These are phyloP conservation scores for Ceratopteris richardii DNA, from an alignment of 75 land plant species.

Conservation along the genomic window DNA sequence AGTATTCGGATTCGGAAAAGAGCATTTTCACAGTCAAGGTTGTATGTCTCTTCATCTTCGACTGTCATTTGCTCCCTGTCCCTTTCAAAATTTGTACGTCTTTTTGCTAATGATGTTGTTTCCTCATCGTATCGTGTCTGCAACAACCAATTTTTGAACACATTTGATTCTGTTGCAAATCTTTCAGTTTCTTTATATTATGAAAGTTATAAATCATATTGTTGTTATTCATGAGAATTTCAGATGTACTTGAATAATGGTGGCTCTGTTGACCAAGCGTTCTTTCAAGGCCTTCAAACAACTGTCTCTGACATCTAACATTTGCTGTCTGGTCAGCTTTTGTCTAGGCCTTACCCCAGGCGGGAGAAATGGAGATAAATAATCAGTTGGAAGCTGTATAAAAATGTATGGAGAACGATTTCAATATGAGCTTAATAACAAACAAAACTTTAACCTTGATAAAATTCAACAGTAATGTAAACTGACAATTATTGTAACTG, in stretches of 20 bases:
- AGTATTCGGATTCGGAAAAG: constrained; percentile 26
- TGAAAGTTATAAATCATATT: no score
- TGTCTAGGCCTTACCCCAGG: constrained; percentile 28
- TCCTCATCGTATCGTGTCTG: constrained; percentile 29
- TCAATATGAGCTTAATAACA: not conserved
- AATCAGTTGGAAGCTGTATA: constrained; percentile 17
- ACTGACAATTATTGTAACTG: no score
- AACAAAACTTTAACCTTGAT: not conserved
- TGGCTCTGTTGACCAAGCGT: constrained; percentile 15
- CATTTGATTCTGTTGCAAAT: not conserved
- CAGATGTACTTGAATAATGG: constrained; percentile 21
- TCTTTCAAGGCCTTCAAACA: constrained; percentile 20
- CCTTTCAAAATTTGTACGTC: constrained; percentile 30
- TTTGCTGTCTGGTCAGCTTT: constrained; percentile 23
- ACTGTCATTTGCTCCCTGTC: constrained; percentile 37
- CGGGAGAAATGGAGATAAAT: constrained; percentile 26
- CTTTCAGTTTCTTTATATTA: not conserved
- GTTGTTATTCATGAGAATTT: no score
- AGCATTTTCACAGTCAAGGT: constrained; percentile 21
- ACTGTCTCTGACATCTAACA: constrained; percentile 22
- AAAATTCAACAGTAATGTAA: no score
- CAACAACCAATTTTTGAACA: not conserved
- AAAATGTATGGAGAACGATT: not conserved
- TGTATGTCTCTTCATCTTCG: constrained; percentile 31
- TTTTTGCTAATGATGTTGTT: constrained; percentile 18